Base-by-base conservation (phyloP, 805 yeast species). In the Priceomyces castillae region DNA sequence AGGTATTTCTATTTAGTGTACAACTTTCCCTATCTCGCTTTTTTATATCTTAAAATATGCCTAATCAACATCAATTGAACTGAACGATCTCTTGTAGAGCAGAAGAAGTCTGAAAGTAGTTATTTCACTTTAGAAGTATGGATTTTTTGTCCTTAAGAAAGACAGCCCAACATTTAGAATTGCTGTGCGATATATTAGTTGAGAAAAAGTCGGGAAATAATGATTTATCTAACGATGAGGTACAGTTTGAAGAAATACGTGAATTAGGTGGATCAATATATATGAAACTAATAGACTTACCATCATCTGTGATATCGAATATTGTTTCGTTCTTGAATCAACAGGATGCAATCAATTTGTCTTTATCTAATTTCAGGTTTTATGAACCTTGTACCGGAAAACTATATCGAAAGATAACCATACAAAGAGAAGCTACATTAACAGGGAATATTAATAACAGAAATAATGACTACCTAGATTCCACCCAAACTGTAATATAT, bases 341-440 rank as follows among this genome's bases (percentile, higher is more conserved):
- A 44, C 61, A 62, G 39, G 57, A 56, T 37, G 54, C 66, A 14
- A 20, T 64, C 20, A 64, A 59, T 35, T 56, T 69, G 14, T 59
- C 72, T 1, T 52, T 51, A 18, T 65, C 74, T 20, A 68, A 66
- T 51, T 69, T 46, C 47, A 49, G 51, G 23, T 64, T 65, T 43
- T 69, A 69, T 47, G 50, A 57, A 39, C 70, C 70, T 11, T 64
- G 69, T 41, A 41, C 59, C 35, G 37, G 43, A 16, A 51, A 61
- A 37, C 50, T 69, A 30, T 69, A 69, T 51, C 44, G 48, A 7
- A 51, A 49, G 14, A 49, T 69, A 14, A 44, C 51, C 17, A 44
- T 62, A 5, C 64, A 55, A 40, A 37, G 31, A 20, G 57, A 51
- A 22, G 55, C 65, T 1, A 46, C 50, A 5, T 40, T 59, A 26